Conservation (phyloP, 495 filamentous ascomycete genomes). For the Lasiosphaeriaceae sp. region DNA sequence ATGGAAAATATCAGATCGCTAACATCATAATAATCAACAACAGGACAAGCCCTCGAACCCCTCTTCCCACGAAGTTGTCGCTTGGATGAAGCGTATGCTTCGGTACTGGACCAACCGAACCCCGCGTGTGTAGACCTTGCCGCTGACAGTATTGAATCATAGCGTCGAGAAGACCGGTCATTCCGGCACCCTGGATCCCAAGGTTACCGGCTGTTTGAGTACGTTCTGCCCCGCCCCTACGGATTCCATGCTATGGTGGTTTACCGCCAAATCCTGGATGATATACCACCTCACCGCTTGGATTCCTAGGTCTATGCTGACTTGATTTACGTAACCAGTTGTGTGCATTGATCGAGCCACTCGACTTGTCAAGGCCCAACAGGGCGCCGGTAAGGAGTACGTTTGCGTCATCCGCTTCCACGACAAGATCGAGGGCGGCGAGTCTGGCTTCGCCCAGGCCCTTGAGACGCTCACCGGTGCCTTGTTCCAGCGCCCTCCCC, state of each 20-base stretch:
- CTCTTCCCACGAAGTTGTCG: constrained; percentile 95
- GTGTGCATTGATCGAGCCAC: constrained; percentile 95
- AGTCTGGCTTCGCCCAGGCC: constrained; percentile 82
- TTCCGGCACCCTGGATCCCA: constrained; percentile 92
- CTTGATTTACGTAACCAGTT: constrained; percentile 31
- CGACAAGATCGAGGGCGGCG: constrained; percentile 84
- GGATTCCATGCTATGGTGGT: too few relatives aligned
- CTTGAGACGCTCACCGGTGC: constrained; percentile 93
- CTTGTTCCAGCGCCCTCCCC: constrained; percentile 91
- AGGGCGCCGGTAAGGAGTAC: constrained; percentile 85
- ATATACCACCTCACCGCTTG: too few relatives aligned
- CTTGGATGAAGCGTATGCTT: constrained; percentile 96
- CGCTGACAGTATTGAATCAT: neutral
- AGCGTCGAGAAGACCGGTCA: constrained; percentile 97
- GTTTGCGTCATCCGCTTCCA: constrained; percentile 88
- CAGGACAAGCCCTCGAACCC: constrained; percentile 94
- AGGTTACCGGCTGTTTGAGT: constrained; percentile 75
- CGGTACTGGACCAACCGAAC: constrained; percentile 60
- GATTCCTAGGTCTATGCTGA: neutral
- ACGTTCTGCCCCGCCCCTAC: constrained; percentile 4
- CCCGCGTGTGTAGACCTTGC: too few relatives aligned
- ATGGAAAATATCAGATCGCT: neutral
- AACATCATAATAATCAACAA: neutral
- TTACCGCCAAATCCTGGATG: too few relatives aligned
- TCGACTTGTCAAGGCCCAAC: constrained; percentile 94